A percentile compares a stretch with the other conserved stretches of the same genome.
Evolutionary conservation across 345 rosid genomes (phyloP).

Genomic region (Populus davidiana): DNA sequence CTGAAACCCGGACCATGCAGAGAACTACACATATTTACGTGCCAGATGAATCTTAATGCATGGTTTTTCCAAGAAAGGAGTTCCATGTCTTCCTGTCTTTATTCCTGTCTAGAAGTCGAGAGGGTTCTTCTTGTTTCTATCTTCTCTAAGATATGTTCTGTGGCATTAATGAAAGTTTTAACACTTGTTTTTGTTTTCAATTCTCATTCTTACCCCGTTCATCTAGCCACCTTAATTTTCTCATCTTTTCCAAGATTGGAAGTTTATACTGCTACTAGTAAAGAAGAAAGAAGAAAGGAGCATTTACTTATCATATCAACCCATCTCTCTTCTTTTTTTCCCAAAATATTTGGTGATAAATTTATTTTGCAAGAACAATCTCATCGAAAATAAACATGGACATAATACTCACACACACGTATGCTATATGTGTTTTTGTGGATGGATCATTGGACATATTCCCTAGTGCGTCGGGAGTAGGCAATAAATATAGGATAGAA

Average conservation of each 20-base stretch:
- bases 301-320: conserved; percentile 25
- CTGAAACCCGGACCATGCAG: conserved; percentile 31
- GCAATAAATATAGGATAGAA: neutral
- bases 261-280: neutral
- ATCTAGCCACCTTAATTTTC: neutral
- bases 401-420: no score
- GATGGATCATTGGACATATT: neutral
- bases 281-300: conserved; percentile 7
- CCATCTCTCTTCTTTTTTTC: conserved; percentile 3
- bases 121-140: neutral
- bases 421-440: no score
- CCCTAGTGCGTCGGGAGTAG: conserved; percentile 17
- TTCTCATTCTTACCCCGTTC: neutral
- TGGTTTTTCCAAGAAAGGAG: conserved; percentile 24
- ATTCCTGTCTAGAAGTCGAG: neutral
- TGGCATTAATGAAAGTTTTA: neutral
- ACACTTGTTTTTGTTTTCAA: conserved; percentile 25
- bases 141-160: neutral
- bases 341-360: neutral
- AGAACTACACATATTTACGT: conserved; percentile 31
- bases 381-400: neutral
- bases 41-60: conserved; percentile 38
- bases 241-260: neutral
- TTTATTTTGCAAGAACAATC: neutral
- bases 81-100: neutral